Percentiles rank a stretch among this genome's conserved stretches.
These are phyloP conservation scores for Amauroascus niger DNA, from an alignment of 2,329 filamentous ascomycete species.

Conservation along the genomic window DNA sequence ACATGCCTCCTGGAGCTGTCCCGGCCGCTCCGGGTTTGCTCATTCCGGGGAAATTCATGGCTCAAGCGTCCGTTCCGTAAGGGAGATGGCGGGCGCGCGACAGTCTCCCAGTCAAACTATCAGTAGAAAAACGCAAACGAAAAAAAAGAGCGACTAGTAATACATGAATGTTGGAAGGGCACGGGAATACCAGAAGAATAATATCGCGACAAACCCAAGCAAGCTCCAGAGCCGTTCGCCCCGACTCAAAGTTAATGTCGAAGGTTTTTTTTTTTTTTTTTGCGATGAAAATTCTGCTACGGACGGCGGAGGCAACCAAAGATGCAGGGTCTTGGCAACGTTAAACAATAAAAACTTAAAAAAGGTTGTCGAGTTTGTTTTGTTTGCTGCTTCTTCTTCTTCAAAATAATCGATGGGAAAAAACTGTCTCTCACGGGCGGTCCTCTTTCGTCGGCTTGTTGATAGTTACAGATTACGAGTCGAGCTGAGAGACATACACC, in stretches of 20 bases:
- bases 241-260: no score
- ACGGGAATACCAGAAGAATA: not conserved
- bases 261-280: no score
- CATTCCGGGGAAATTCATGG: slow-evolving; percentile 32
- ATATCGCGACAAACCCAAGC: not conserved
- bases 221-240: not conserved
- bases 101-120: not conserved
- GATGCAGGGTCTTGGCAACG: not conserved
- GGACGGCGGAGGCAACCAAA: not conserved
- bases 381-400: no score
- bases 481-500: no score
- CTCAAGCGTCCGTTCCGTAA: not conserved
- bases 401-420: no score
- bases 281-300: slow-evolving; percentile 2
- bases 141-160: slow-evolving; percentile 3
- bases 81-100: not conserved
- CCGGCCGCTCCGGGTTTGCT: slow-evolving; percentile 24
- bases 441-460: no score
- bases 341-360: no score
- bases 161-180: not conserved
- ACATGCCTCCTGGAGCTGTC: slow-evolving; percentile 31
- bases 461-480: no score
- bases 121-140: not conserved
- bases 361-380: no score
- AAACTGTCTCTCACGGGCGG: no score